These are phyloP conservation scores for Articulospora tetracladia DNA, from an alignment of 495 filamentous ascomycete genomes.

Conservation along the genomic window DNA sequence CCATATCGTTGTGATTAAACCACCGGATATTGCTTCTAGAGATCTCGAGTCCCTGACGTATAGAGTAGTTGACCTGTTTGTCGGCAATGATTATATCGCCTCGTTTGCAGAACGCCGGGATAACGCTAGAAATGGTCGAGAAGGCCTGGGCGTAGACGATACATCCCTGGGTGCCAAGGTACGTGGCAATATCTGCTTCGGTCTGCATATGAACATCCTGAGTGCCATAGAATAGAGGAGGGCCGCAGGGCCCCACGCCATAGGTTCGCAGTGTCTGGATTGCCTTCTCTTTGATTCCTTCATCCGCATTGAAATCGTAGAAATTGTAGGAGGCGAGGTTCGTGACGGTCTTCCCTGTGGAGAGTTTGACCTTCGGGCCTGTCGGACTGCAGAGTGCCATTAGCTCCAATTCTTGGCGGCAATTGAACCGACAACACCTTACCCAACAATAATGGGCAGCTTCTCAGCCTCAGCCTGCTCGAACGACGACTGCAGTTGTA, in stretches of 20 bases:
- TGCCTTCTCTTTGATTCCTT: constrained; percentile 86
- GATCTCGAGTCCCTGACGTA: constrained; percentile 89
- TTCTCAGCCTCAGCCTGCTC: constrained; percentile 82
- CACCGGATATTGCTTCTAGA: constrained; percentile 83
- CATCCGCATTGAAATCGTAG: constrained; percentile 91
- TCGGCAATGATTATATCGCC: constrained; percentile 99
- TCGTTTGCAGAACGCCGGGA: constrained; percentile 91
- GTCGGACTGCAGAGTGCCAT: constrained; percentile 56
- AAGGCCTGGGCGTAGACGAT: constrained; percentile 96
- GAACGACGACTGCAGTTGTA: constrained; percentile 60
- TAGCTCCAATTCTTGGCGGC: background rate
- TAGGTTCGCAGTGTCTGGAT: constrained; percentile 90
- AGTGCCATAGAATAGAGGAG: constrained; percentile 94
- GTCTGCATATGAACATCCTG: constrained; percentile 97
- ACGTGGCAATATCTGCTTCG: constrained; percentile 86
- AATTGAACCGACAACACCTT: constrained; percentile 17
- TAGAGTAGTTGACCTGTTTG: constrained; percentile 85
- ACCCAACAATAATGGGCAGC: constrained; percentile 83
- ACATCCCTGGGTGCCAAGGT: constrained; percentile 79
- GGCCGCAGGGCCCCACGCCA: constrained; percentile 92
- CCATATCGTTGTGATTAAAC: constrained; percentile 95
- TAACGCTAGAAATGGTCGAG: constrained; percentile 87
- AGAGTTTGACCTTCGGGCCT: constrained; percentile 82
- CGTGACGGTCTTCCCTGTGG: constrained; percentile 81
- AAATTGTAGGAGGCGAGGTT: constrained; percentile 94